These are phyloP conservation scores for Trypanosoma theileri DNA, from an alignment of 208 protist species.

Conservation along the genomic window DNA sequence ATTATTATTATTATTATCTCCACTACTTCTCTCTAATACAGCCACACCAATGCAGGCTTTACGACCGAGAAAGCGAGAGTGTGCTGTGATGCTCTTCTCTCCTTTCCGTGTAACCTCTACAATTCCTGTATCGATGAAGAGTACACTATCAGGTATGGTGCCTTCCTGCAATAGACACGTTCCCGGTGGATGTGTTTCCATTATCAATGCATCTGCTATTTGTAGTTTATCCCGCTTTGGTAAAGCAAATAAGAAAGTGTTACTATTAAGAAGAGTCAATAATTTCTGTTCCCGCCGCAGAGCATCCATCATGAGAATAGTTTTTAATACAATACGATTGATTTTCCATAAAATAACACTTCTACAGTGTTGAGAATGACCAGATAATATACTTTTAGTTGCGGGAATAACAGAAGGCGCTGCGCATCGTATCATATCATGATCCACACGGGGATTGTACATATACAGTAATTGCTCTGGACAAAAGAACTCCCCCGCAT, in stretches of 20 bases:
- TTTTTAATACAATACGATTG: constrained; percentile 1
- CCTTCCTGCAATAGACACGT: neutral
- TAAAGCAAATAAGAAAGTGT: neutral
- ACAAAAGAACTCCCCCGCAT: neutral
- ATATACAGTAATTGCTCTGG: constrained; percentile 9
- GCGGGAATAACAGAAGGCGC: neutral
- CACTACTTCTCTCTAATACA: neutral
- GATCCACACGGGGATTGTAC: constrained; percentile 16
- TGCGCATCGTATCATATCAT: neutral
- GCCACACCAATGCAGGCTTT: constrained; percentile 8
- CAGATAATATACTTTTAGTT: neutral
- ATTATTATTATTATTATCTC: too few relatives aligned
- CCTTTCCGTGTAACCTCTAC: neutral
- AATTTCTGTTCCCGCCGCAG: neutral
- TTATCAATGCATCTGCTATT: constrained; percentile 3
- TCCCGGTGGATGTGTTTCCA: neutral
- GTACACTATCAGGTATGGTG: neutral
- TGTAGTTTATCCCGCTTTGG: neutral
- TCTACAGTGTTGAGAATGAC: neutral
- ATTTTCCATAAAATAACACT: constrained; percentile 14
- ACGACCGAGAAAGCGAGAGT: constrained; percentile 12
- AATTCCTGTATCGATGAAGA: constrained; percentile 18
- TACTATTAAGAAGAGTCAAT: constrained; percentile 2
- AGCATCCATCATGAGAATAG: constrained; percentile 9
- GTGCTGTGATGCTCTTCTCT: neutral